Percentiles rank a stretch among this genome's conserved stretches.
Evolutionary conservation across 2,329 filamentous ascomycete genomes (phyloP).

Genomic region (Trichoderma asperellum): DNA sequence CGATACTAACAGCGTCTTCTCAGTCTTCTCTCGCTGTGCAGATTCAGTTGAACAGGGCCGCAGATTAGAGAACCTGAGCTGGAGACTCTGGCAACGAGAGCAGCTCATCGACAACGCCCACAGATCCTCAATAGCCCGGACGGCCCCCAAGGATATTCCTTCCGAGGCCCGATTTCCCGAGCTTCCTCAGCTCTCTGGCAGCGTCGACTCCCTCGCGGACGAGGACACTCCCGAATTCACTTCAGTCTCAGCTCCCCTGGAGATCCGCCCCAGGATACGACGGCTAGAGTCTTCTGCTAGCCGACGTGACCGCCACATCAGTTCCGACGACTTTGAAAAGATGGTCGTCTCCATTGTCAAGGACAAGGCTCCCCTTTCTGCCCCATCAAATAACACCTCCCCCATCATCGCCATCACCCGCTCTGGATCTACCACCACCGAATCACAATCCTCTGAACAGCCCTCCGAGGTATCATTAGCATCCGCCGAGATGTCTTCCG

Average conservation of each 20-base stretch:
- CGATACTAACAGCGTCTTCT: slow-evolving; percentile 4
- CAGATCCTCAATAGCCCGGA: slow-evolving; percentile 44
- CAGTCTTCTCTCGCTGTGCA: slow-evolving; percentile 92
- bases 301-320: slow-evolving; percentile 82
- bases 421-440: slow-evolving; percentile 51
- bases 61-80: slow-evolving; percentile 91
- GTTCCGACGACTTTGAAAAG: slow-evolving; percentile 89
- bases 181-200: slow-evolving; percentile 74
- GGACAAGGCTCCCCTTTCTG: slow-evolving; percentile 67
- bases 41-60: slow-evolving; percentile 92
- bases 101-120: slow-evolving; percentile 73
- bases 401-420: slow-evolving; percentile 46
- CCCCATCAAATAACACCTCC: slow-evolving; percentile 39
- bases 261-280: slow-evolving; percentile 70
- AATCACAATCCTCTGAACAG: slow-evolving; percentile 56
- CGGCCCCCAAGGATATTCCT: slow-evolving; percentile 56
- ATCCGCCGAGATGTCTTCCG: slow-evolving; percentile 38
- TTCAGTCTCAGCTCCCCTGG: slow-evolving; percentile 57
- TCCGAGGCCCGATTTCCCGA: slow-evolving; percentile 51
- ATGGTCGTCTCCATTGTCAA: slow-evolving; percentile 94
- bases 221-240: slow-evolving; percentile 67
- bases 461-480: slow-evolving; percentile 39
- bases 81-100: slow-evolving; percentile 93
- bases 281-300: slow-evolving; percentile 72
- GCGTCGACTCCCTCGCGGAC: slow-evolving; percentile 73